Conservation (phyloP, 2,329 filamentous ascomycete species). For the Epichloe gansuensis region DNA sequence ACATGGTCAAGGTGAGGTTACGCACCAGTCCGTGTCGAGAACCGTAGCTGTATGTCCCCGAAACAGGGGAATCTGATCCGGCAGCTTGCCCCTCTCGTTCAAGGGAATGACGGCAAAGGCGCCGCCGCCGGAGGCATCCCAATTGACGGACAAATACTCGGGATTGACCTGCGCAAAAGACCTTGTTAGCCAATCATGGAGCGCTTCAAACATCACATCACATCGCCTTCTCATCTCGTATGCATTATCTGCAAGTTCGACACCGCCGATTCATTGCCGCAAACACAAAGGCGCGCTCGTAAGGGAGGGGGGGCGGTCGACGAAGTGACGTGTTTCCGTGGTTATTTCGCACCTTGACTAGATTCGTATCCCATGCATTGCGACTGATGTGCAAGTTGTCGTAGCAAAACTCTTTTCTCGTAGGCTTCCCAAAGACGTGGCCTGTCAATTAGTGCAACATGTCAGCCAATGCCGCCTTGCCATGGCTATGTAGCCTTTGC, state of each 20-base stretch:
- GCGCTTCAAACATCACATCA: background rate
- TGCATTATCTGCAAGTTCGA: background rate
- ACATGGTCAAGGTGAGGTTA: background rate
- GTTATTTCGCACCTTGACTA: slow-evolving; percentile 64
- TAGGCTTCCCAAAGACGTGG: slow-evolving; percentile 94
- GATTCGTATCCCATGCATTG: slow-evolving; percentile 98
- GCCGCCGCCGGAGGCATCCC: slow-evolving; percentile 90
- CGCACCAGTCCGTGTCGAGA: slow-evolving; percentile 88
- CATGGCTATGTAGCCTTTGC: background rate
- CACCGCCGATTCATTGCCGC: background rate
- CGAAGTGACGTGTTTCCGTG: background rate
- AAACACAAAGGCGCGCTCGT: no score
- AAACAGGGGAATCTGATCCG: slow-evolving; percentile 88
- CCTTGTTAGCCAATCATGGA: slow-evolving; percentile 7
- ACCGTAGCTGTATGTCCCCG: slow-evolving; percentile 92
- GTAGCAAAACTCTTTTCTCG: slow-evolving; percentile 95
- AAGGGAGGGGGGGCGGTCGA: background rate
- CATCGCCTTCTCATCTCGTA: background rate
- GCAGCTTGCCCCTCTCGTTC: slow-evolving; percentile 77
- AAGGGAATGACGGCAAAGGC: slow-evolving; percentile 93
- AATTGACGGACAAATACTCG: slow-evolving; percentile 93
- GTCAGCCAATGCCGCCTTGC: background rate
- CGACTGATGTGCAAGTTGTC: slow-evolving; percentile 94
- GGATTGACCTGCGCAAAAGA: slow-evolving; percentile 61
- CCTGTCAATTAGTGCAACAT: slow-evolving; percentile 37